Base-by-base conservation (phyloP, 306 rosid genomes). In the Prunus mongolica region DNA sequence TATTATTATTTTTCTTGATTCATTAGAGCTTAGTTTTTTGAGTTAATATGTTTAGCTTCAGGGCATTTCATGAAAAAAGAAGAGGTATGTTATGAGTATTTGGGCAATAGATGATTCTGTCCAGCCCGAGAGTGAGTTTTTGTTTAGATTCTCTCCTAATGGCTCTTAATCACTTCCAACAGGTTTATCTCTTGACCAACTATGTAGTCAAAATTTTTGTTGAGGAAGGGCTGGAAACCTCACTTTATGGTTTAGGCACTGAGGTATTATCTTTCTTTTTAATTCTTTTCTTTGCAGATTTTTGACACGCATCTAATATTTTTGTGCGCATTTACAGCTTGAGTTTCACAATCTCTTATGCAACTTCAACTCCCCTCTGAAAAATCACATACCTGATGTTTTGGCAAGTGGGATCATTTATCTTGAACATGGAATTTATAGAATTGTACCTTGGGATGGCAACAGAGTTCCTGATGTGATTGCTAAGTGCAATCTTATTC, bases 141-240 rank as follows among this genome's bases (percentile, higher is more conserved):
- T 66, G 70, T 66, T 62, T 22, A 22, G 73, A 67, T 78, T 75
- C 63, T 64, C 60, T 79, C 65, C 62, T 67, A 60, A 78, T 73
- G 27, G 75, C 72, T 83, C 67, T 65, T 81, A 41, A 25, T 52
- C 72, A 75, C 64, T 74, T 61, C 78, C 72, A 73, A 82, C 79
- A 92, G 99, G 99, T 95, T 69, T 95, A 85, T 87, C 91, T 95
- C 57, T 84, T 89, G 79, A 85, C 86, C 15, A 75, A 89, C 79
- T 66, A 65, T 45, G 97, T 89, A 51, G 80, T 95, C 47, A 95
- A 95, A 80, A 86, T 95, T 66, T 90, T 88, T 83, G 97, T 88
- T 55, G 97, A 95, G 91, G 93, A 77, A 71, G 97, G 99, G 76
- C 82, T 88, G 79, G 99, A 92, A 88, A 87, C 91, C 69, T 87